Percentiles rank a stretch among this genome's conserved stretches.
phyloP scores from a whole-genome alignment of 306 rosid genomes.

The Benincasa hispida region DNA sequence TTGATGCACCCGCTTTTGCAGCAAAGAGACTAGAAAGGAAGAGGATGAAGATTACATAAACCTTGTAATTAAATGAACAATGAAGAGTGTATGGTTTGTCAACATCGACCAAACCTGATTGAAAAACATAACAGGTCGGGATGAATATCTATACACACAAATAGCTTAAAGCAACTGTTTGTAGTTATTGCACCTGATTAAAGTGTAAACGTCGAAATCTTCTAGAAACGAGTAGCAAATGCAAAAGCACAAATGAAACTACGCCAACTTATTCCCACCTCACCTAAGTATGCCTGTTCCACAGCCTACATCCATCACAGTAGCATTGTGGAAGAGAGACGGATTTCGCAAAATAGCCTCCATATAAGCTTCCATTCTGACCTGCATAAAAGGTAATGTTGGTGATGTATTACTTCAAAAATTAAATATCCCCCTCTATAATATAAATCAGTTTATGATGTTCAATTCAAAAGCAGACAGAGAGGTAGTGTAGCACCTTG shows the following conservation, averaged over 20 bases:
- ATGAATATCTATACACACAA: background rate
- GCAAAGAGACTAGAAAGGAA: conserved; percentile 56
- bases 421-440: background rate
- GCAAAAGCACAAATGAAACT: background rate
- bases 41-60: background rate
- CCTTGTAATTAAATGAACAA: background rate
- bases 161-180: background rate
- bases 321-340: conserved; percentile 57
- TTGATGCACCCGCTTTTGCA: conserved; percentile 75
- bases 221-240: background rate
- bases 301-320: conserved; percentile 90
- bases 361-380: conserved; percentile 81
- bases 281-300: conserved; percentile 95
- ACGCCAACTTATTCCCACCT: conserved; percentile 8
- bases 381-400: conserved; percentile 29
- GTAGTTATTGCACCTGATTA: background rate
- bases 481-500: conserved; percentile 37
- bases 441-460: background rate
- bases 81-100: background rate
- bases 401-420: background rate
- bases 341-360: conserved; percentile 74
- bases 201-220: background rate
- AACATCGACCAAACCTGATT: background rate
- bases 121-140: background rate
- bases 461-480: background rate